Base-by-base conservation (phyloP, 192 early-diverging fungal species). In the Podila minutissima region DNA sequence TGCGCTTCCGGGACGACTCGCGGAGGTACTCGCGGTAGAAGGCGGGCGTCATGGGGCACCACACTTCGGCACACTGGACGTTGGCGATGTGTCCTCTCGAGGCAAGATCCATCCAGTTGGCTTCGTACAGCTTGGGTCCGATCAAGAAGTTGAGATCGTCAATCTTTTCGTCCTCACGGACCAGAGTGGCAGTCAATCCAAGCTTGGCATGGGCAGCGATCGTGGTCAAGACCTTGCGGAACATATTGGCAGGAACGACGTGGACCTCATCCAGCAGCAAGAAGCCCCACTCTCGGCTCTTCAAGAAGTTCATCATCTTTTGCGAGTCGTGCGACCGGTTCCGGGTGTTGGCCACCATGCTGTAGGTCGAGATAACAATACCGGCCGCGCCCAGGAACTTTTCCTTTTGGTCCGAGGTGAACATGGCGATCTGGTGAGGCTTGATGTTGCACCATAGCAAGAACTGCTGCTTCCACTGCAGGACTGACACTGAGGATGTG, bases 21-120 rank as follows among this genome's bases (percentile, higher is more conserved):
- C 89, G 83, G 22, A 98, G 85, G 65, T 99, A 99, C 71, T 97
- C 96, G 62, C 92, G 85, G 86, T 97, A 99, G 71, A 99, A 99
- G 66, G 97, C 95, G 4, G 94, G 89, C 2, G 97, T 96, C 97
- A 99, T 99, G 22, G 90, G 88, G 82, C 98, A 99, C 97, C 98
- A 98, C 19, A 99, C 96, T 85, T 99, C 98, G 4, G 96, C 95
- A 84, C 97, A 99, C 87, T 96, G 93, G 48, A 99, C 98, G 38
- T 94, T 97, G 3, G 98, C 98, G 88, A 99, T 99, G 76, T 97
- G 95, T 32, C 98, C 98, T 78, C 93, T 91, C 33, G 89, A 92
- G n/a, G 97, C 95, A 65, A 99, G 79, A 75, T 99, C 98, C 95
- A 98, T 94, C 98, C 98, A 99, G 78, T 99, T 99, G 19, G 98